phyloP scores from a whole-genome alignment of 345 rosid species.

The Eucalyptus tenuipes region DNA sequence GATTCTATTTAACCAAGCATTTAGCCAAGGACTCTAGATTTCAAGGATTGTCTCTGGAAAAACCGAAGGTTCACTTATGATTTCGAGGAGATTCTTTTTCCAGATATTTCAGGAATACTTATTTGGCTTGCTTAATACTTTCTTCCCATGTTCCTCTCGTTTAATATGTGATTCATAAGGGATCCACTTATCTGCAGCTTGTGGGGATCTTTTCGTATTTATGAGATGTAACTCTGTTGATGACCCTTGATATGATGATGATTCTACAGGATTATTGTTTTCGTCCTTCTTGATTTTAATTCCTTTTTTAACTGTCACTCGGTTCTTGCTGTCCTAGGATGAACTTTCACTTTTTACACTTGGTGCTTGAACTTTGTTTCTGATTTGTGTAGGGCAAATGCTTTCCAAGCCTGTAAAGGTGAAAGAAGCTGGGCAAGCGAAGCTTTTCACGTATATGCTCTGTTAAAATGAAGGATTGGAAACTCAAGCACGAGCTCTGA shows the following conservation, averaged over 20 bases:
- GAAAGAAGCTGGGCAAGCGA: not conserved
- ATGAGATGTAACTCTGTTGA: not conserved
- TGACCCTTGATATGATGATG: not conserved
- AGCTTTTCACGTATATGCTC: not conserved
- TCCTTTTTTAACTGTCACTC: not conserved
- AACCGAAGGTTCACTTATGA: not conserved
- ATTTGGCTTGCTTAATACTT: not conserved
- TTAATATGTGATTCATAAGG: not conserved
- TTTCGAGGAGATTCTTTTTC: not conserved
- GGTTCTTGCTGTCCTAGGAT: not conserved
- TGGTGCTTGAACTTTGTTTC: not conserved
- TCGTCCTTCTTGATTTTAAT: not conserved
- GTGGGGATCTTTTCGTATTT: not conserved
- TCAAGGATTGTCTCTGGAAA: not conserved
- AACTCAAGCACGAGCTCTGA: rapidly evolving
- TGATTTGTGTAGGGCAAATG: not conserved
- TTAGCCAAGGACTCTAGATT: not conserved
- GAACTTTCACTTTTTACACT: not conserved
- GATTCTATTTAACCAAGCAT: not conserved
- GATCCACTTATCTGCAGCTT: not conserved
- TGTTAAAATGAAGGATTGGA: not conserved
- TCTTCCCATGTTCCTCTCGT: too few species aligned
- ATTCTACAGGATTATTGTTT: not conserved
- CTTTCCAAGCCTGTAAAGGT: not conserved
- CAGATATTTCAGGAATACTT: not conserved